Base-by-base conservation (phyloP, 2,329 filamentous ascomycete genomes). In the Aspergillus sp. region DNA sequence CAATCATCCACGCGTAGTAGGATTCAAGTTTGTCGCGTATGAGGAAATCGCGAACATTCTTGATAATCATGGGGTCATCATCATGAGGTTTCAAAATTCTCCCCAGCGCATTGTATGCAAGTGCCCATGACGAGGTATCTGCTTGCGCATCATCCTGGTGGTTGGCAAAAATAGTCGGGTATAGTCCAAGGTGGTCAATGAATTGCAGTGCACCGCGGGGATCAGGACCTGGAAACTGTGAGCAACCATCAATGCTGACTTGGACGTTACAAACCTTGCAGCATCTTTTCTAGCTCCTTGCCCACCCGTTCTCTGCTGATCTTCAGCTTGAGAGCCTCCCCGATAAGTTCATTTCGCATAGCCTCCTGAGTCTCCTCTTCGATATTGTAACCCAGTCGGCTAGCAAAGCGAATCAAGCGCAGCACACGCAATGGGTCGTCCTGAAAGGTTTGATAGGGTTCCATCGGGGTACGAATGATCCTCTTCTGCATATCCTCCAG, bases 291-390 rank as follows among this genome's bases (percentile, higher is more conserved):
- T 3, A 97, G 70, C 73, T 99, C 95, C 3, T 89, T 84, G 0
- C 92, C 91, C 1, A 99, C 88, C 59, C 95, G 84, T 75, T 99
- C 95, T 57, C 92, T 87, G 70, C 91, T 97, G 66, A 99, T 98
- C 74, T 99, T 99, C 30, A 89, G 76, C 53, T 84, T 86, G n/a
- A 99, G 80, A 3, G 91, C 90, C 10, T 88, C 81, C 60, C 93
- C 84, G 52, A 99, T 95, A n/a, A 84, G 83, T n/a, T 79, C 72
- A 65, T 96, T 84, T 11, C 83, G 84, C 94, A 99, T 99, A 23
- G 86, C 88, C 44, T 80, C 72, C 70, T 90, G 85, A 0, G 90
- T 88, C 30, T 83, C 81, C 0, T 81, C 73, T 63, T 96, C 90
- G 64, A 99, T 96, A 8, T 76, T 80, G 72, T 96, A 99, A 49